A percentile compares a stretch with the other conserved stretches of the same genome.
phyloP scores from a whole-genome alignment of 164 flowering plant species.

The Magnolia officinalis region DNA sequence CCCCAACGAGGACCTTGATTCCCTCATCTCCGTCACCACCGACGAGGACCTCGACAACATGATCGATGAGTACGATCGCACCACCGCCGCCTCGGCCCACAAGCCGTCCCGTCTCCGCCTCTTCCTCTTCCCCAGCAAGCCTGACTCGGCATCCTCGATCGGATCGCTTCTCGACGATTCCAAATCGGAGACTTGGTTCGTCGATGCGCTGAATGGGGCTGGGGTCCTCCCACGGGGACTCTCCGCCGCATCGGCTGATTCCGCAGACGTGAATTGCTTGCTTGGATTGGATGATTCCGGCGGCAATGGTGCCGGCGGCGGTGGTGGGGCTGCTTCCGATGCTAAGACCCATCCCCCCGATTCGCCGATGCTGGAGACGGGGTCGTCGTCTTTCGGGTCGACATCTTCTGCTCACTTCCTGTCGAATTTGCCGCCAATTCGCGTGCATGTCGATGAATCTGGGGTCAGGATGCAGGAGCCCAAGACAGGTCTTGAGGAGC shows the following conservation, averaged over 20 bases:
- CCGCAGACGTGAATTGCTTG: slow-evolving; percentile 43
- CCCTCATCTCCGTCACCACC: slow-evolving; percentile 78
- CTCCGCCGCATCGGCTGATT: slow-evolving; percentile 43
- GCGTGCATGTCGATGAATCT: slow-evolving; percentile 56
- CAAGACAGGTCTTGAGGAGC: slow-evolving; percentile 61
- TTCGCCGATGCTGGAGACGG: slow-evolving; percentile 55
- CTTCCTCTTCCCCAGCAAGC: slow-evolving; percentile 57
- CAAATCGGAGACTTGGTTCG: slow-evolving; percentile 82
- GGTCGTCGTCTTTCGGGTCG: slow-evolving; percentile 65
- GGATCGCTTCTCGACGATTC: slow-evolving; percentile 63
- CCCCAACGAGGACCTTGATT: slow-evolving; percentile 86
- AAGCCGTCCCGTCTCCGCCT: slow-evolving; percentile 51
- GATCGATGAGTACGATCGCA: slow-evolving; percentile 92
- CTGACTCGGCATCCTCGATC: slow-evolving; percentile 60
- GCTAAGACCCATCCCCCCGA: not conserved
- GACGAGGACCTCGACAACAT: slow-evolving; percentile 94
- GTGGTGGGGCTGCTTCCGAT: not conserved
- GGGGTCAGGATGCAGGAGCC: slow-evolving; percentile 29
- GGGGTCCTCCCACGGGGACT: slow-evolving; percentile 48
- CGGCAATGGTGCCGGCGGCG: not conserved
- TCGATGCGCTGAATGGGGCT: slow-evolving; percentile 66
- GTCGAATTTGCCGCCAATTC: slow-evolving; percentile 66
- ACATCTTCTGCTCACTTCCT: slow-evolving; percentile 67
- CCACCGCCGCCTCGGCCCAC: slow-evolving; percentile 6
- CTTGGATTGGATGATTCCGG: slow-evolving; percentile 41